A percentile compares a stretch with the other conserved stretches of the same genome.
Conservation (phyloP, 257 asterid species). For the Penstemon eatonii region DNA sequence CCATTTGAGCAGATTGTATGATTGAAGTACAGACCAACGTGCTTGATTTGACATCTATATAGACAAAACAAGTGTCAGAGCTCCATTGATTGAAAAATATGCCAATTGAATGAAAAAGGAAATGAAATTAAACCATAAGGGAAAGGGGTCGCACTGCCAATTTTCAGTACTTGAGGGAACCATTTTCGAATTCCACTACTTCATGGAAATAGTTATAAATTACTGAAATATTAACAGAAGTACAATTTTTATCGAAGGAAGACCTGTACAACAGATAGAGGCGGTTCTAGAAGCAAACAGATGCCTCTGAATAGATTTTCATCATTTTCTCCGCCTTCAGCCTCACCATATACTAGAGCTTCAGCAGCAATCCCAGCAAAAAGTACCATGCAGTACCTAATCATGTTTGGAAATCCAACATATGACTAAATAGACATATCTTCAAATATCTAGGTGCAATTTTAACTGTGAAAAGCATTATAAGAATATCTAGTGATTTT, state of each 20-base stretch:
- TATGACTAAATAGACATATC: constrained; percentile 11
- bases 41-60: constrained; percentile 95
- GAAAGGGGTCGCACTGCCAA: constrained; percentile 8
- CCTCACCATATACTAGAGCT: constrained; percentile 91
- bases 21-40: constrained; percentile 90
- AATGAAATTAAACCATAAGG: not conserved
- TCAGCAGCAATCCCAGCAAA: constrained; percentile 98
- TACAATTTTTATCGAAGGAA: constrained; percentile 21
- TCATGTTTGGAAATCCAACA: constrained; percentile 27
- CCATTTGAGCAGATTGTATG: constrained; percentile 86
- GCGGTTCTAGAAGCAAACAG: constrained; percentile 79
- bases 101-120: constrained; percentile 14
- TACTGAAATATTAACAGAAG: constrained; percentile 4
- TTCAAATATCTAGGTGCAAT: not conserved
- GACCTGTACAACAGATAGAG: constrained; percentile 80
- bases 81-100: constrained; percentile 1
- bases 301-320: constrained; percentile 86
- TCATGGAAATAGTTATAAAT: not conserved
- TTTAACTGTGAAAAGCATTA: constrained; percentile 14
- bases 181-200: not conserved
- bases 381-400: constrained; percentile 97
- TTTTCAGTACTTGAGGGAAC: not conserved
- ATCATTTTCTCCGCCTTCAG: constrained; percentile 97
- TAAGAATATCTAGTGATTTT: constrained; percentile 7
- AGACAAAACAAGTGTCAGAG: constrained; percentile 3